These are phyloP conservation scores for Tilletia setariae DNA, from an alignment of 1,284 basidiomycete species.

Conservation along the genomic window DNA sequence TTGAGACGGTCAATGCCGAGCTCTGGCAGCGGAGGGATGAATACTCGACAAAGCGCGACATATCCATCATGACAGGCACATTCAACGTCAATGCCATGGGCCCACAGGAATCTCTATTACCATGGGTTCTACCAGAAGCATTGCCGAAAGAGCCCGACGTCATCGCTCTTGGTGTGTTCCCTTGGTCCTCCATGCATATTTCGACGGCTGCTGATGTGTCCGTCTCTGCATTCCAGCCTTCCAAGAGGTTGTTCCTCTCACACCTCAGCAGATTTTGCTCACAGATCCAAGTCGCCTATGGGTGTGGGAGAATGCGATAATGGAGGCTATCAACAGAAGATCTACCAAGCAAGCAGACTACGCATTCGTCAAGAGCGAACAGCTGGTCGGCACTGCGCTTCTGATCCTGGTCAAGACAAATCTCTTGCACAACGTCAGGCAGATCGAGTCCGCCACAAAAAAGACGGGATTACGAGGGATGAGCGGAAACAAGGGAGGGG, in stretches of 20 bases:
- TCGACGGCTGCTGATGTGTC: conserved; percentile 71
- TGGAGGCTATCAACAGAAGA: conserved; percentile 71
- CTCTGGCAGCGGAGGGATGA: conserved; percentile 63
- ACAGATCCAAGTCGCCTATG: conserved; percentile 82
- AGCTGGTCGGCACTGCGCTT: conserved; percentile 91
- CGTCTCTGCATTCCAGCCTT: conserved; percentile 69
- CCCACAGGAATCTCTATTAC: conserved; percentile 72
- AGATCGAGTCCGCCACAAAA: conserved; percentile 84
- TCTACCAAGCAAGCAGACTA: conserved; percentile 68
- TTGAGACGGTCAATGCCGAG: conserved; percentile 73
- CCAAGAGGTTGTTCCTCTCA: conserved; percentile 96
- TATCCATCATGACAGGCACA: conserved; percentile 79
- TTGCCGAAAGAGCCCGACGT: conserved; percentile 53
- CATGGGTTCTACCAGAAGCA: conserved; percentile 77
- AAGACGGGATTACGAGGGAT: conserved; percentile 97
- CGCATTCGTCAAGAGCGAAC: conserved; percentile 83
- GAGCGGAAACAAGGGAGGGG: conserved; percentile 86
- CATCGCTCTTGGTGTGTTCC: conserved; percentile 26
- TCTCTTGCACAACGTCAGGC: conserved; percentile 73
- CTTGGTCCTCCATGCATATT: background rate
- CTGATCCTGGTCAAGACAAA: conserved; percentile 77
- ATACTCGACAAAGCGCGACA: conserved; percentile 75
- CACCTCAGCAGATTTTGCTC: conserved; percentile 85
- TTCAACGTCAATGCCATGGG: conserved; percentile 93
- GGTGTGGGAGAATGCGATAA: conserved; percentile 76